A percentile compares a stretch with the other conserved stretches of the same genome.
phyloP scores from a whole-genome alignment of 768 basidiomycete genomes.

The Mycena kentingensis region DNA sequence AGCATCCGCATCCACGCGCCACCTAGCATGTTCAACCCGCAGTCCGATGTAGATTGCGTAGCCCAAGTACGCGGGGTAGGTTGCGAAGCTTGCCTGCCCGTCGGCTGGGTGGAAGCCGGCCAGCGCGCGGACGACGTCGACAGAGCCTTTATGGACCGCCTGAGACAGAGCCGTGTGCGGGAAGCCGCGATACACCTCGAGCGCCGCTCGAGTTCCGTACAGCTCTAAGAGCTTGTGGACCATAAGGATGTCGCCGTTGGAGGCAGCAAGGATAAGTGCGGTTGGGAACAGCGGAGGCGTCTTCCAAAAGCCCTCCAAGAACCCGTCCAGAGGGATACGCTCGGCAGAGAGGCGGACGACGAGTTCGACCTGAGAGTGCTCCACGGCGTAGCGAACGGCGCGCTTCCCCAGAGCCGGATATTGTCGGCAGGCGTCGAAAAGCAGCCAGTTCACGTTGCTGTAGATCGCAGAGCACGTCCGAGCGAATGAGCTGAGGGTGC shows the following conservation, averaged over 20 bases:
- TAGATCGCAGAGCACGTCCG: background rate
- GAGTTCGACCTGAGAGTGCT: too few species aligned
- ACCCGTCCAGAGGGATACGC: too few species aligned
- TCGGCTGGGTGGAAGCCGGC: too few species aligned
- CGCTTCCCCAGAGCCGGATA: background rate
- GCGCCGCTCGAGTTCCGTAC: too few species aligned
- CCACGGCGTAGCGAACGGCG: background rate
- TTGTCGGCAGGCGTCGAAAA: background rate
- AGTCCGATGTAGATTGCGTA: background rate
- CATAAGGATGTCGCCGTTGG: background rate
- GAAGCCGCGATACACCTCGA: too few species aligned
- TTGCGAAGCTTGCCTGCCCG: background rate
- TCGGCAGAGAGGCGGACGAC: too few species aligned
- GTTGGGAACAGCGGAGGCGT: too few species aligned
- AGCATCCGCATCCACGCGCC: too few species aligned
- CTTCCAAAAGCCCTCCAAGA: too few species aligned
- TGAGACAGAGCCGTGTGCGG: background rate
- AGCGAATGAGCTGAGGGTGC: background rate
- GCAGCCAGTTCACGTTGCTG: background rate
- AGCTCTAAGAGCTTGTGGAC: background rate
- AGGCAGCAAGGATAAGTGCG: too few species aligned
- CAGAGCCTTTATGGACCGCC: background rate
- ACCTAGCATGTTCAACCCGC: too few species aligned
- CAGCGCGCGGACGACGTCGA: background rate
- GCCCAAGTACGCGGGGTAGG: background rate